Base-by-base conservation (phyloP, 2,329 filamentous ascomycete species). In the Fusarium proliferatum region DNA sequence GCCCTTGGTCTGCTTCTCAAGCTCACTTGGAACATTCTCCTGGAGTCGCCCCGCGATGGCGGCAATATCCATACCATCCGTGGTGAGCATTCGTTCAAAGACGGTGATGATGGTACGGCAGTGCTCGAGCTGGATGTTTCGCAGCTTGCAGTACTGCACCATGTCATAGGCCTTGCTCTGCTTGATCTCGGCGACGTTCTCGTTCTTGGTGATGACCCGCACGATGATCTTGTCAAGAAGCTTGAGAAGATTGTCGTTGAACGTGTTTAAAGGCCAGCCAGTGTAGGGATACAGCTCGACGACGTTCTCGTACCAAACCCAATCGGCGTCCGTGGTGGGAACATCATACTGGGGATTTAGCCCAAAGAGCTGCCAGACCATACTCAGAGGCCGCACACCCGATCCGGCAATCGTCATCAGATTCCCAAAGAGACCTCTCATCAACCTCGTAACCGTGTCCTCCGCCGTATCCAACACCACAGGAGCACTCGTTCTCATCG, bases 191-290 rank as follows among this genome's bases (percentile, higher is more conserved):
- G 28, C 41, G 1, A 16, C 17, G 13, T 53, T 48, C 9, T 69
- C 67, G 11, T 69, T 69, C 36, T 69, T 69, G 17, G 59, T 53
- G 1, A 69, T 43, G 0, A 69, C 59, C 0, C 67, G 59, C 2
- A 69, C 17, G 7, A 69, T 69, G 19, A 69, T n/a, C 59, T 69
- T 69, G 45, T 69, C 67, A 11, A 69, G 65, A 23, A 69, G 51
- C n/a, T 39, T 33, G 7, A 48, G 36, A 0, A 69, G 51, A 16
- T 69, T 69, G 9, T 26, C 41, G 10, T 65, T n/a, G 6, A 69
- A 69, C 11, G 64, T 53, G 3, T 53, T n/a, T 9, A 69, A 8
- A 19, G 67, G 59, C 67, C 67, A 69, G 2, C 67, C 65, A 0
- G 65, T 69, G 16, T 69, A 69, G 0, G 67, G 67, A 7, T 69